Evolutionary conservation across 176 grass and related monocot genomes (phyloP), one percentile per base, ranked within the genome.

Genomic region (Puya raimondii): DNA sequence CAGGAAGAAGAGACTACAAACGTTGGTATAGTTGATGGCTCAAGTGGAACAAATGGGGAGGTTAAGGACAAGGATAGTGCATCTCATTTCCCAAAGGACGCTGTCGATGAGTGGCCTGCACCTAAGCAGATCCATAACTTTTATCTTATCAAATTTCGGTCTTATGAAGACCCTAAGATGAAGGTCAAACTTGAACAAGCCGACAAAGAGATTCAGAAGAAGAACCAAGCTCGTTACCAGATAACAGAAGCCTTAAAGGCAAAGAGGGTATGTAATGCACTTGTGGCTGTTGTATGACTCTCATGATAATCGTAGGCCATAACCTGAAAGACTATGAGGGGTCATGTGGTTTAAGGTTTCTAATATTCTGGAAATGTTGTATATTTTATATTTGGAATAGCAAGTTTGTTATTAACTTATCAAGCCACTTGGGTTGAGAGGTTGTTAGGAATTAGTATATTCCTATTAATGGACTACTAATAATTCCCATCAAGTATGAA

Each of bases 151-250:
- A 99, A 79, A 71, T 47, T 85, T 66, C 87, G 94, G 72, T 83
- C 86, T 29, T 72, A 80, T 23, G 94, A 99, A 69, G 94, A 99
- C 74, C 89, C 94, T 65, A 93, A 93, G 78, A 75, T 93, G 68
- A 90, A 78, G 78, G 65, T 65, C 47, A 99, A 93, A 86, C 68
- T 99, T 3, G 94, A 99, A 54, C 82, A 74, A 71, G 75, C 87
- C 59, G 87, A 92, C 23, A 99, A 90, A 76, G 87, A 88, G 48
- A 85, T 93, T 69, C 85, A 92, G 64, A 93, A 78, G 73, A 86
- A 85, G 73, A 93, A 90, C 9, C 82, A 92, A 68, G 72, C 77
- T 20, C 83, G 90, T 21, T 23, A 70, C 22, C 81, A 80, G 64
- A 58, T 99, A 72, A 51, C 88, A 16, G 85, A 89, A 11, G 71